Evolutionary conservation across 75 land plant genomes (phyloP).

Genomic region (Picea glauca): DNA sequence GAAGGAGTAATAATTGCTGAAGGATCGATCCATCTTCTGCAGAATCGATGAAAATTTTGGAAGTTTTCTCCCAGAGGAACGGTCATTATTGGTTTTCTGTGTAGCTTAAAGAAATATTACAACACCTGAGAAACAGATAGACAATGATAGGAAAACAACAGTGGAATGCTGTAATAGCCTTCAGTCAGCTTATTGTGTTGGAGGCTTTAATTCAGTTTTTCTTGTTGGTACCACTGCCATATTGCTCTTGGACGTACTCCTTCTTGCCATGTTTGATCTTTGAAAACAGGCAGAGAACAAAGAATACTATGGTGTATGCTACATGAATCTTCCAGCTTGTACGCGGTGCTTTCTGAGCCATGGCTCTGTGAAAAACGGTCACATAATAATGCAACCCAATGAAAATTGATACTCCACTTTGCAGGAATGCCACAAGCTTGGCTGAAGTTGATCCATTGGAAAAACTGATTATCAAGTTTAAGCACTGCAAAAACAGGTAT

Average conservation of each 20-base stretch:
- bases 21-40: too few species aligned
- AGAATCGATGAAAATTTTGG: too few species aligned
- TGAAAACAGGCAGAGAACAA: slow-evolving; percentile 29
- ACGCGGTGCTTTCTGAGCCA: slow-evolving; percentile 20
- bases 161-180: too few species aligned
- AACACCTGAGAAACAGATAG: too few species aligned
- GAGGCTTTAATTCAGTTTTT: slow-evolving; percentile 6
- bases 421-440: slow-evolving; percentile 19
- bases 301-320: slow-evolving; percentile 15
- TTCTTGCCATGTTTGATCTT: slow-evolving; percentile 24
- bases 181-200: too few species aligned
- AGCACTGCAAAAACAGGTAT: slow-evolving; percentile 20
- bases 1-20: too few species aligned
- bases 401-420: slow-evolving; percentile 18
- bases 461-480: slow-evolving; percentile 12
- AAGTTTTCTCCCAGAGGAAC: too few species aligned
- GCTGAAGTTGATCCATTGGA: slow-evolving; percentile 5
- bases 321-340: slow-evolving; percentile 35
- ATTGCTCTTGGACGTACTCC: slow-evolving; percentile 10
- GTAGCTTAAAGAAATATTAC: too few species aligned
- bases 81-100: too few species aligned
- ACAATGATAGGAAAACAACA: too few species aligned
- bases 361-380: slow-evolving; percentile 37
- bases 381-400: slow-evolving; percentile 40
- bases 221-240: slow-evolving; percentile 12